Evolutionary conservation across 345 rosid genomes (phyloP), one percentile per base, ranked within the genome.

Genomic region (Turnera subulata): DNA sequence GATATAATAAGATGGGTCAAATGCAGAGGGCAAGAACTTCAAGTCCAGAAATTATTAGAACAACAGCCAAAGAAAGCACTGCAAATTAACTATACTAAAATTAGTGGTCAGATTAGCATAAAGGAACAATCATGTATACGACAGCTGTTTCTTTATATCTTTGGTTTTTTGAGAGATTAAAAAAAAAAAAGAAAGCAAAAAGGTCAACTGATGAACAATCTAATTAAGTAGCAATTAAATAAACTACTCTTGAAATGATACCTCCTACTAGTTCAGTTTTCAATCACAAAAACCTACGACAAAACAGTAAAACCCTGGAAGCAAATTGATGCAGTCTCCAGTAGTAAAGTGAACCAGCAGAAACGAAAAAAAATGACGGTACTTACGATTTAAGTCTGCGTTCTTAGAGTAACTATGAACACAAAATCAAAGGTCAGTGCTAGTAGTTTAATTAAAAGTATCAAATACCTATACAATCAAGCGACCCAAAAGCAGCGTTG

Each of bases 61-160:
- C 22, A 46, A 32, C 25, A 9, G 58, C 55, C 63, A 65, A 17
- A 38, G 23, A 49, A 45, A 63, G 37, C 21, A 56, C 25, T 16
- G 8, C 17, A 37, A 35, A 43, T 49, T 32, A 59, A 44, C 42
- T 7, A 50, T 26, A 11, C 38, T 39, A 42, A 47, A 49, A 47
- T 23, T 38, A 55, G 11, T 17, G n/a, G 43, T 53, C 37, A 56
- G 32, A 53, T 43, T 19, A 55, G 42, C 35, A 38, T 48, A 73
- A 50, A 61, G 60, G 57, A 65, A 45, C 61, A 70, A 69, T 66
- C 72, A 64, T 63, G 63, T 70, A 57, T 58, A 60, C 50, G 0
- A 42, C 5, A 11, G 2, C 6, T 16, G 12, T 2, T 13, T 11
- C 12, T 8, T 29, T 4, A 29, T 4, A 3, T 8, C 8, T 8